Base-by-base conservation (phyloP, 331 rosid species). In the Prunus yedoensis region DNA sequence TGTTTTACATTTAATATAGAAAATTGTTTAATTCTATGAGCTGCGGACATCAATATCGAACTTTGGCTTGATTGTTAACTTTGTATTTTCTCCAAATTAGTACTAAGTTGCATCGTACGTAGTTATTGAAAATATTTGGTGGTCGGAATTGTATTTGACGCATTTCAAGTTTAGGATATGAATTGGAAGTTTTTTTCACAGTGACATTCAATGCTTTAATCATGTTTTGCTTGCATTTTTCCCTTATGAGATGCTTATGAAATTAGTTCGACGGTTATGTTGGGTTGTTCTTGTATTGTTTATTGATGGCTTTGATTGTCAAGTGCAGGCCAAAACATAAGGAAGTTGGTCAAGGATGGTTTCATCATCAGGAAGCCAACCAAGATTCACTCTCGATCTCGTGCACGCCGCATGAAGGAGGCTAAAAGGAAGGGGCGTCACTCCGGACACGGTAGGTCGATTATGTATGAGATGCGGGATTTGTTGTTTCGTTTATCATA, bases 271-370 rank as follows among this genome's bases (percentile, higher is more conserved):
- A 6, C 2, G 1, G 46, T 66, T 12, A 38, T 13, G 20, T 21
- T 3, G 4, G 14, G 11, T 51, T 52, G 1, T 13, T 13, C 16
- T n/a, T 1, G 13, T 23, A 0, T 52, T 14, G 11, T 71, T 63
- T 66, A 3, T 56, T 56, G 27, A 20, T 41, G 2, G 38, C 4
- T 41, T 56, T 41, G 50, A 9, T 77, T 79, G 41, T n/a, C 3
- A 13, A 63, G 32, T 83, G 79, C 84, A 94, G 99, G 99, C 69
- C 99, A 91, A 77, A 92, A 92, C 85, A 85, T 94, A 0, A 85
- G 99, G 83, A 94, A 92, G 92, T 81, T 94, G 87, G 97, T 94
- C 18, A 94, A 94, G 87, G 99, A 94, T 87, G 99, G 99, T 2
- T 94, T 94, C 80, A 89, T 94, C 17, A 91, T 94, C 85, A 84